Percentiles rank a stretch among this genome's conserved stretches.
Evolutionary conservation across 306 rosid genomes (phyloP).

Genomic region (Bauhinia variegata): DNA sequence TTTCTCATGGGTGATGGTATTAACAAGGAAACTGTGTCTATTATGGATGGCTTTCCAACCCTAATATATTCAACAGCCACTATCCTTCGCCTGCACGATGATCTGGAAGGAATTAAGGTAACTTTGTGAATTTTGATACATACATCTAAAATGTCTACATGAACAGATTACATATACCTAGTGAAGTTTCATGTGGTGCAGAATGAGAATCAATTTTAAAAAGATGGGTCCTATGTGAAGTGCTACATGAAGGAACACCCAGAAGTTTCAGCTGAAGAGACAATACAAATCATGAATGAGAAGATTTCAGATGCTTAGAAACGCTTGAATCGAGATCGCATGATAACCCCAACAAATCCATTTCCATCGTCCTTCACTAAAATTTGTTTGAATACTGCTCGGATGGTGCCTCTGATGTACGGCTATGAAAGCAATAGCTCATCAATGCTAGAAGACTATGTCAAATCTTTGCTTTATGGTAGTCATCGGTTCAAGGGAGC

Average conservation of each 20-base stretch:
- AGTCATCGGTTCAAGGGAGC: too few relatives aligned
- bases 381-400: conserved; percentile 42
- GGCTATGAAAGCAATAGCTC: conserved; percentile 20
- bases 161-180: too few relatives aligned
- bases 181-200: background rate
- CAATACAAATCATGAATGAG: conserved; percentile 23
- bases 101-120: conserved; percentile 43
- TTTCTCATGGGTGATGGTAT: conserved; percentile 48
- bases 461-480: too few relatives aligned
- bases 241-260: conserved; percentile 50
- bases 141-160: too few relatives aligned
- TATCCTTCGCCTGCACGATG: conserved; percentile 52
- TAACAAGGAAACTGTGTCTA: conserved; percentile 21
- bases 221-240: conserved; percentile 58
- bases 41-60: conserved; percentile 40
- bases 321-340: conserved; percentile 48
- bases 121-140: too few relatives aligned
- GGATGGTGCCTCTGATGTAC: conserved; percentile 51
- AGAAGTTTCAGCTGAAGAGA: conserved; percentile 27
- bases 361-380: conserved; percentile 46
- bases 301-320: conserved; percentile 57
- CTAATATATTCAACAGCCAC: conserved; percentile 19
- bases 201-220: conserved; percentile 40
- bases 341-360: conserved; percentile 38
- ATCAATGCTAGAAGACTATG: too few relatives aligned